Evolutionary conservation across 306 rosid species (phyloP), one percentile per base, ranked within the genome.

Genomic region (Dicorynia guianensis): DNA sequence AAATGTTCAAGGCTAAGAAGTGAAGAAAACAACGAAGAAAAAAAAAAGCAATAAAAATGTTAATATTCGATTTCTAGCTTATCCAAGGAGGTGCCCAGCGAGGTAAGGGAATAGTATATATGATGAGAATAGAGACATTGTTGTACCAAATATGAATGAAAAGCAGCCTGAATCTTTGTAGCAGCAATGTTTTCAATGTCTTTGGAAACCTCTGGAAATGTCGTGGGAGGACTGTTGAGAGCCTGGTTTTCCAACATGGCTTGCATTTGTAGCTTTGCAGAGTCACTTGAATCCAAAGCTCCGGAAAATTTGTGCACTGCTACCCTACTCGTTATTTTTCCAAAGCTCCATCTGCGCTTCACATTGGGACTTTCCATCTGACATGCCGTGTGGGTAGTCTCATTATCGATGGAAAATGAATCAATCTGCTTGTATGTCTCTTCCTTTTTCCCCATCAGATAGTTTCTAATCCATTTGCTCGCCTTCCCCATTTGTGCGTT

Each of bases 331-430:
- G 88, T n/a, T 69, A 68, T 71, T 65, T 61, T 92, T 50, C 91
- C 85, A 1, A 96, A 86, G 83, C 98, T 96, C 97, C 96, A 92
- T 76, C 75, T 89, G 34, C 93, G 63, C 85, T 81, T 89, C 53
- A 85, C 81, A 64, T 77, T 86, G 9, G 87, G 87, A 63, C 70
- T 86, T 64, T 48, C 85, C 0, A 46, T 63, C 20, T 35, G 84
- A 73, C 43, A 56, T 20, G 7, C 64, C 11, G 11, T 38, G 65
- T 56, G 79, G 47, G 69, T 49, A 14, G 62, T 53, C 63, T 48
- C 74, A 64, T 76, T 52, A 50, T 78, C 77, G 0, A 49, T 30
- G 73, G 75, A 71, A 58, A 65, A 34, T 18, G 61, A 11, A 7
- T 75, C 81, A 39, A 64, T 86, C 85, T 80, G 85, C 74, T 79